Conservation (phyloP, 2,329 filamentous ascomycete species). For the Microcyclosporella mali region DNA sequence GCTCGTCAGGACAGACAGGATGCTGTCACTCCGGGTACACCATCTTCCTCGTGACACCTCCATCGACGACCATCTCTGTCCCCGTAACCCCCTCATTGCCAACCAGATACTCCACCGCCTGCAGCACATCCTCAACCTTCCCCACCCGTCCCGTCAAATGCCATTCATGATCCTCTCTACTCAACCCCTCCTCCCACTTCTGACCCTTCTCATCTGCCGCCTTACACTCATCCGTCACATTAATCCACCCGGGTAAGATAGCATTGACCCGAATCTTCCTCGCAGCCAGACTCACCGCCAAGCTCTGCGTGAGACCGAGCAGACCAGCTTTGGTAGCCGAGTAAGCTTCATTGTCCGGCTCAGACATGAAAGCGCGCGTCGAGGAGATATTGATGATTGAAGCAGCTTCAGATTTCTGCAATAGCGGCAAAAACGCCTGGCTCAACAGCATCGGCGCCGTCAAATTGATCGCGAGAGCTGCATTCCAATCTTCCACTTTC, state of each 20-base stretch:
- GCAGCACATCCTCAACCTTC: conserved; percentile 42
- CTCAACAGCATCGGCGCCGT: conserved; percentile 32
- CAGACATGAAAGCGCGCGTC: conserved; percentile 45
- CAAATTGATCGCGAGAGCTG: conserved; percentile 35
- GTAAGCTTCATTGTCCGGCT: conserved; percentile 47
- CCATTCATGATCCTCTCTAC: conserved; percentile 42
- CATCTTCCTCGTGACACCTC: conserved; percentile 43
- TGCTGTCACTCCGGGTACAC: conserved; percentile 38
- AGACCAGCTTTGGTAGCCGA: conserved; percentile 47
- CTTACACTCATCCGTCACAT: conserved; percentile 42
- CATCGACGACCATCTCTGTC: conserved; percentile 43
- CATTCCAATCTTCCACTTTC: conserved; percentile 36
- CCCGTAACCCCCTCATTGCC: conserved; percentile 39
- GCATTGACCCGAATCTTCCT: conserved; percentile 44
- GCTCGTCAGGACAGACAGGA: no score
- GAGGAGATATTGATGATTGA: conserved; percentile 45
- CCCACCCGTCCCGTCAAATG: conserved; percentile 48
- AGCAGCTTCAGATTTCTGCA: conserved; percentile 16
- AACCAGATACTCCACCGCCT: conserved; percentile 38
- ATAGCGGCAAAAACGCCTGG: conserved; percentile 26
- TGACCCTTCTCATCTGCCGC: conserved; percentile 36
- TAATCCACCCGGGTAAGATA: conserved; percentile 49
- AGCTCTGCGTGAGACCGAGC: conserved; percentile 45
- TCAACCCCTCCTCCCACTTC: conserved; percentile 44
- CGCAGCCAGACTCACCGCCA: conserved; percentile 43